These are phyloP conservation scores for Yarrowia hollandica DNA, from an alignment of 805 yeast species.

Conservation along the genomic window DNA sequence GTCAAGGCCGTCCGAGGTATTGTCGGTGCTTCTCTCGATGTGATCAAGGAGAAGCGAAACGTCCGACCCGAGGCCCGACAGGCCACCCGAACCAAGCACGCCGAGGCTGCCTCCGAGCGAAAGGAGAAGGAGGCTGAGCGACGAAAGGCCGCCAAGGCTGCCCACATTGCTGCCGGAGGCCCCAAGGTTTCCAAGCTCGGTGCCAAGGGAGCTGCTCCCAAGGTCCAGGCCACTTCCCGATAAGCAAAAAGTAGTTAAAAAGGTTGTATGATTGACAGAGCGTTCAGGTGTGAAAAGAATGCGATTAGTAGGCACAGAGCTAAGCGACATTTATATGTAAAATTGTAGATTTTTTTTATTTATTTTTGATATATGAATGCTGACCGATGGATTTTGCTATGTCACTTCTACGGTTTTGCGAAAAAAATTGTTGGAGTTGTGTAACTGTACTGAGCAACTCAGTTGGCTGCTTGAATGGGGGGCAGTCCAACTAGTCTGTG, in stretches of 20 bases:
- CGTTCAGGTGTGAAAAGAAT: no score
- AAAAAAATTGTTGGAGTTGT: no score
- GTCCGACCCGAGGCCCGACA: conserved; percentile 96
- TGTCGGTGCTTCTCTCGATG: conserved; percentile 98
- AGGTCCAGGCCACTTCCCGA: conserved; percentile 96
- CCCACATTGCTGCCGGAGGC: conserved; percentile 48
- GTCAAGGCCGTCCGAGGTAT: conserved; percentile 99
- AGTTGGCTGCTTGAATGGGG: no score
- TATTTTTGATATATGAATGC: no score
- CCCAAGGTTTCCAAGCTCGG: conserved; percentile 84
- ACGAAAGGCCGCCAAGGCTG: conserved; percentile 93
- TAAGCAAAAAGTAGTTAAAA: conserved; percentile 46
- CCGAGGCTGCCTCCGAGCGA: conserved; percentile 51
- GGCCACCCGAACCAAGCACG: conserved; percentile 93
- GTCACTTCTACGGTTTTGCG: no score
- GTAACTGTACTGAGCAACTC: no score
- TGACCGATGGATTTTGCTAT: no score
- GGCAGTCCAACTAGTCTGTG: no score
- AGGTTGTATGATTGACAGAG: conserved; percentile 10
- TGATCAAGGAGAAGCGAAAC: conserved; percentile 96
- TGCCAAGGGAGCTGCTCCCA: conserved; percentile 97
- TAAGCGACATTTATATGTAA: no score
- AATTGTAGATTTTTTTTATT: no score
- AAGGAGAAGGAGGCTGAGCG: conserved; percentile 86
- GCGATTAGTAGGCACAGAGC: no score